Evolutionary conservation across 306 rosid species (phyloP).

Genomic region (Fragaria iinumae): DNA sequence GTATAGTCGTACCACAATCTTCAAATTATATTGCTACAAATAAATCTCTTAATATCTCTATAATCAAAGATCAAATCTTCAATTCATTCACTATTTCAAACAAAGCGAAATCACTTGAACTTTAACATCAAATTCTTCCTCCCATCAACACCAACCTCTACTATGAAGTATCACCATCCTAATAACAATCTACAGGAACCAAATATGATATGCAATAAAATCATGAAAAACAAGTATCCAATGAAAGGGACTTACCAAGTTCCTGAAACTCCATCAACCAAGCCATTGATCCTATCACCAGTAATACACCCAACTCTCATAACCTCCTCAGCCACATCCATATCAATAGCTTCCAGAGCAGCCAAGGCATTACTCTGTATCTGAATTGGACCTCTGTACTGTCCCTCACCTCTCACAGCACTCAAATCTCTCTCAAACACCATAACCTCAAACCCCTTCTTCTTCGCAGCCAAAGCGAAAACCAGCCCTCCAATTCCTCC

Average conservation of each 20-base stretch:
- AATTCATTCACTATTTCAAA: background rate
- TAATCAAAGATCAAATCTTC: background rate
- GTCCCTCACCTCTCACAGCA: constrained; percentile 95
- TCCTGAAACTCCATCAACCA: constrained; percentile 95
- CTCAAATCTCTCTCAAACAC: constrained; percentile 97
- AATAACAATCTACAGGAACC: background rate
- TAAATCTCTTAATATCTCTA: background rate
- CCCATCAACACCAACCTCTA: background rate
- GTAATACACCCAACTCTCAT: constrained; percentile 86
- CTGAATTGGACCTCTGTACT: constrained; percentile 97
- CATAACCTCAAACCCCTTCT: constrained; percentile 84
- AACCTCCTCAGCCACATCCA: constrained; percentile 88
- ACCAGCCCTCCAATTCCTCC: constrained; percentile 98
- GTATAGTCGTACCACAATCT: background rate
- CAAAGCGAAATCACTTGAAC: background rate
- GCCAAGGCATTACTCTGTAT: constrained; percentile 98
- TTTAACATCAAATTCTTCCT: background rate
- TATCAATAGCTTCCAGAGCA: constrained; percentile 93
- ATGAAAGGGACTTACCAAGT: constrained; percentile 52
- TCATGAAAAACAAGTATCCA: background rate
- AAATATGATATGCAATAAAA: background rate
- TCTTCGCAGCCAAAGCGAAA: constrained; percentile 90
- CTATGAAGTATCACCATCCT: background rate
- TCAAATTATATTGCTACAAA: background rate
- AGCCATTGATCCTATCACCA: constrained; percentile 90